Percentiles rank a stretch among this genome's conserved stretches.
phyloP scores from a whole-genome alignment of 805 yeast genomes.

The Naumovozyma dairenensis region DNA sequence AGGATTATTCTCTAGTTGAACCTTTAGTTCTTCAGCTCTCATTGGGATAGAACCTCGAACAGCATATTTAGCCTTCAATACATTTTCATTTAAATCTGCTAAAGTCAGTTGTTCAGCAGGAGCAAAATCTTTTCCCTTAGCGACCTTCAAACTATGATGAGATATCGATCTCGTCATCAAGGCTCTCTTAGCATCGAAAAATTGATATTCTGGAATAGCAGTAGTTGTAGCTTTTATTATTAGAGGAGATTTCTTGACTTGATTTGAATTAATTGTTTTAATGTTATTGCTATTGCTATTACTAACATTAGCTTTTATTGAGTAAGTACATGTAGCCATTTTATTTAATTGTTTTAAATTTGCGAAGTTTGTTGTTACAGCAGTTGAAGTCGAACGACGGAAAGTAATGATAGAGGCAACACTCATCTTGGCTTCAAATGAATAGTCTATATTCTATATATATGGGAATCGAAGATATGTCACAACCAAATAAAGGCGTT shows the following conservation, averaged over 20 bases:
- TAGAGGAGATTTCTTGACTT: no score
- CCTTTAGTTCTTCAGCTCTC: constrained; percentile 76
- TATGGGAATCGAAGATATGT: background rate
- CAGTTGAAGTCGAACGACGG: no score
- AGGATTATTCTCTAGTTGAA: constrained; percentile 43
- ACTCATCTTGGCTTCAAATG: no score
- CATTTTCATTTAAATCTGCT: constrained; percentile 57
- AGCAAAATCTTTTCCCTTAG: constrained; percentile 8
- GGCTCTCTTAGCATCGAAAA: background rate
- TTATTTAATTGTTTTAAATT: no score
- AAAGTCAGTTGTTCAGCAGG: constrained; percentile 33
- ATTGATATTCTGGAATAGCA: background rate
- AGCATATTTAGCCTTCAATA: constrained; percentile 85
- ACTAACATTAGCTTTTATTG: no score
- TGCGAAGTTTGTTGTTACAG: no score
- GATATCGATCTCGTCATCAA: background rate
- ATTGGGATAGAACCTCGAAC: constrained; percentile 93
- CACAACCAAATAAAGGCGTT: background rate
- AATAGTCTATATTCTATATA: no score
- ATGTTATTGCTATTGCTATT: no score
- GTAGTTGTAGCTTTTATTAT: background rate
- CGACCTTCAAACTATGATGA: constrained; percentile 2
- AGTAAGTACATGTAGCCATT: no score
- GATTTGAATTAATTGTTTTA: no score
- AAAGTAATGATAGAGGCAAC: no score